A percentile compares a stretch with the other conserved stretches of the same genome.
Evolutionary conservation across 371 early-diverging fungal species (phyloP).

Genomic region (Apophysomyces elegans): DNA sequence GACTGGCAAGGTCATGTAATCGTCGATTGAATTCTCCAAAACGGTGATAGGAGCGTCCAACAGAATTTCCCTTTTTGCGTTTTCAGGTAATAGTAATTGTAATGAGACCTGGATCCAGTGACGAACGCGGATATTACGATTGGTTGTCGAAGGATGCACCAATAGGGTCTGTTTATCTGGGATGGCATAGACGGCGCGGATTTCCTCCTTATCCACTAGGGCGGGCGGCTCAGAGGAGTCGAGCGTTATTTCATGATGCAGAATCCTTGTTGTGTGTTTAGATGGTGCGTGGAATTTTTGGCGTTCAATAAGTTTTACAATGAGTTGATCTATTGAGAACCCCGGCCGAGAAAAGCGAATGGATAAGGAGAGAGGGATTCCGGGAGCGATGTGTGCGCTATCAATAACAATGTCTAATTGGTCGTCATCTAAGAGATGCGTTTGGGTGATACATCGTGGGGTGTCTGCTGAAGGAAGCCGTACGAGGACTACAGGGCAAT

Average conservation of each 20-base stretch:
- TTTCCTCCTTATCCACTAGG: conserved; percentile 11
- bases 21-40: conserved; percentile 26
- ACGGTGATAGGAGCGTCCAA: conserved; percentile 41
- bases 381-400: conserved; percentile 37
- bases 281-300: conserved; percentile 44
- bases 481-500: conserved; percentile 30
- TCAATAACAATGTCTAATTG: conserved; percentile 34
- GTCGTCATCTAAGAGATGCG: conserved; percentile 28
- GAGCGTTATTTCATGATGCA: conserved; percentile 43
- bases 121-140: conserved; percentile 42
- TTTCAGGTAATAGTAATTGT: conserved; percentile 23
- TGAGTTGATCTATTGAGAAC: conserved; percentile 27
- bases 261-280: conserved; percentile 39
- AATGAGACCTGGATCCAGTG: conserved; percentile 47
- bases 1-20: conserved; percentile 34
- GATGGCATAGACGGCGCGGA: conserved; percentile 31
- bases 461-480: conserved; percentile 30
- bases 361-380: conserved; percentile 29
- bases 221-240: conserved; percentile 14
- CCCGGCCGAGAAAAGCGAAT: conserved; percentile 22
- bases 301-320: conserved; percentile 40
- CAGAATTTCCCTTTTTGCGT: conserved; percentile 29
- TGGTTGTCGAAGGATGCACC: conserved; percentile 37
- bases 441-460: conserved; percentile 40
- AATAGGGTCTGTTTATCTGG: conserved; percentile 39